Evolutionary conservation across 2,329 filamentous ascomycete species (phyloP).

Genomic region (Diplodia intermedia): DNA sequence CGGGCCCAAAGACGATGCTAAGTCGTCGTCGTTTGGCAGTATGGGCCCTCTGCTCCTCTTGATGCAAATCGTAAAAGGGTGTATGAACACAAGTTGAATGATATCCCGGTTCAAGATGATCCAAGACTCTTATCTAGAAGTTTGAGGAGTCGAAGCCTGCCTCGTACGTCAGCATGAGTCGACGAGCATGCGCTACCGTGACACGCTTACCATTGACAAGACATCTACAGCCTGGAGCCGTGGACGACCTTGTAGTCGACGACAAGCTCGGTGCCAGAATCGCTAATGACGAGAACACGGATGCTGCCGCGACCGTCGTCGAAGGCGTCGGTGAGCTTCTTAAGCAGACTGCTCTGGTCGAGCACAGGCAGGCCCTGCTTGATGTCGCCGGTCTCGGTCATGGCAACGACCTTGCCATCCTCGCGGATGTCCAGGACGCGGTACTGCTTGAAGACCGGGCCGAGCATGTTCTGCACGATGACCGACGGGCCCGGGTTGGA

Average conservation of each 20-base stretch:
- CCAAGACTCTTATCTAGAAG: slow-evolving; percentile 13
- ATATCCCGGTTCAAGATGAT: slow-evolving; percentile 1
- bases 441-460: slow-evolving; percentile 99
- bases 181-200: background rate
- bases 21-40: slow-evolving; percentile 17
- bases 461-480: slow-evolving; percentile 98
- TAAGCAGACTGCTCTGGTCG: slow-evolving; percentile 90
- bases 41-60: slow-evolving; percentile 16
- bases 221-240: slow-evolving; percentile 67
- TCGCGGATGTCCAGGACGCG: slow-evolving; percentile 97
- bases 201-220: slow-evolving; percentile 30
- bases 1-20: background rate
- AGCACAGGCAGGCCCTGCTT: slow-evolving; percentile 94
- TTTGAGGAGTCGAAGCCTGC: background rate
- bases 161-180: background rate
- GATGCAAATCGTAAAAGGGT: slow-evolving; percentile 16
- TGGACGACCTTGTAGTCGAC: slow-evolving; percentile 99
- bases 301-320: slow-evolving; percentile 91
- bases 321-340: slow-evolving; percentile 82
- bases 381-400: slow-evolving; percentile 99
- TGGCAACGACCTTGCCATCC: slow-evolving; percentile 81
- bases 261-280: slow-evolving; percentile 89
- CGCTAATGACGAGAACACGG: slow-evolving; percentile 93
- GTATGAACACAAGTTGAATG: slow-evolving; percentile 27
- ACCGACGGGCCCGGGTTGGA: slow-evolving; percentile 96